A percentile compares a stretch with the other conserved stretches of the same genome.
These are phyloP conservation scores for Globomyces sp. DNA, from an alignment of 371 early-diverging fungal genomes.

Conservation along the genomic window DNA sequence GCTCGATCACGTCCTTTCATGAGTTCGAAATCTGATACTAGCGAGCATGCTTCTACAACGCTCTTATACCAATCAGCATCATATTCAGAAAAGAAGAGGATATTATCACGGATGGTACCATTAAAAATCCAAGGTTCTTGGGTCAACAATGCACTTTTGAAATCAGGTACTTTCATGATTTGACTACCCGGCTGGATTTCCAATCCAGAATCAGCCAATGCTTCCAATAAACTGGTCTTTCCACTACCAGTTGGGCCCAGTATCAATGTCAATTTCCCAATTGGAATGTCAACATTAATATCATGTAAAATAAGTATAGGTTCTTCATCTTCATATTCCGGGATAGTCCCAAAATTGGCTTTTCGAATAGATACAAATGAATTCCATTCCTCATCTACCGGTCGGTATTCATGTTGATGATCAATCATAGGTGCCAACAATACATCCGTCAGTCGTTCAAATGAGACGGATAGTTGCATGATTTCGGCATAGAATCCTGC, in stretches of 20 bases:
- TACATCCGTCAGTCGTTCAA: too few relatives aligned
- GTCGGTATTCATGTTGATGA: too few relatives aligned
- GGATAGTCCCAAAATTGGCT: too few relatives aligned
- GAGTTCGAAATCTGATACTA: slow-evolving; percentile 14
- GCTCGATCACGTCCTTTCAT: slow-evolving; percentile 16
- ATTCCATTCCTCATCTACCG: too few relatives aligned
- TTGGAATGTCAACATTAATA: slow-evolving; percentile 44
- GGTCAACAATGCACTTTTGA: background rate
- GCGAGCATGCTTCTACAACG: slow-evolving; percentile 23
- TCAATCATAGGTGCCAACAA: too few relatives aligned
- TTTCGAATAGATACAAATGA: too few relatives aligned
- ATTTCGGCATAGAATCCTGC: too few relatives aligned
- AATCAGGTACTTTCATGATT: too few relatives aligned
- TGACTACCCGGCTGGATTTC: too few relatives aligned
- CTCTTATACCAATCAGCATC: slow-evolving; percentile 15
- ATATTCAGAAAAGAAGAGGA: slow-evolving; percentile 20
- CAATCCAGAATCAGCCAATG: slow-evolving; percentile 19
- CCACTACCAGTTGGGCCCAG: slow-evolving; percentile 64
- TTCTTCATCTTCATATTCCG: too few relatives aligned
- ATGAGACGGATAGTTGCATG: too few relatives aligned
- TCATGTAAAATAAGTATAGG: background rate
- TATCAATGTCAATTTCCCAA: slow-evolving; percentile 50
- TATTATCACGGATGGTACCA: slow-evolving; percentile 25
- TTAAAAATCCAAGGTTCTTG: slow-evolving; percentile 24
- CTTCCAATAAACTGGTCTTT: slow-evolving; percentile 65